These are phyloP conservation scores for Chenopodium suecicum DNA, from an alignment of 148 eudicot genomes.

Conservation along the genomic window DNA sequence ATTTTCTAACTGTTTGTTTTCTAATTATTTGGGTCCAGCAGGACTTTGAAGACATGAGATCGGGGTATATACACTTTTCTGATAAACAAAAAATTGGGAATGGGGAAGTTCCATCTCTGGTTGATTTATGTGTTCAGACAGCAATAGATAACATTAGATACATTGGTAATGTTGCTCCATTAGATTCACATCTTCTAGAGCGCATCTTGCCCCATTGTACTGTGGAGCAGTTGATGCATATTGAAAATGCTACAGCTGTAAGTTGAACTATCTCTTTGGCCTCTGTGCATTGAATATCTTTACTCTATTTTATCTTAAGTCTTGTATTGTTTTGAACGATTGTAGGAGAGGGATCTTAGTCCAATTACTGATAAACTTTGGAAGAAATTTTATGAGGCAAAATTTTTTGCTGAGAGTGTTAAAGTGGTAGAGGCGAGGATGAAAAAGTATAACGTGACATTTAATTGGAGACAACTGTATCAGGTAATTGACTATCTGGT, in stretches of 20 bases:
- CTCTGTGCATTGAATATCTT: neutral
- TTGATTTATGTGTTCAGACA: constrained; percentile 74
- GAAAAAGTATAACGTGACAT: constrained; percentile 39
- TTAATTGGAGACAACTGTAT: constrained; percentile 69
- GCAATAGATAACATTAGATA: constrained; percentile 82
- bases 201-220: constrained; percentile 86
- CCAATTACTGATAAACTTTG: constrained; percentile 76
- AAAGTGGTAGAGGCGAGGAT: constrained; percentile 50
- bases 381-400: constrained; percentile 60
- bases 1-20: neutral
- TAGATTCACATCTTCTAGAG: constrained; percentile 65
- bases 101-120: constrained; percentile 58
- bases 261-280: constrained; percentile 24
- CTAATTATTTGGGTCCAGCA: constrained; percentile 12
- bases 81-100: constrained; percentile 26
- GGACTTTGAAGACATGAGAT: constrained; percentile 30
- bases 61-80: constrained; percentile 22
- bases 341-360: constrained; percentile 87
- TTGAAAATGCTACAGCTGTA: constrained; percentile 77
- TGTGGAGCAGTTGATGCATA: constrained; percentile 69
- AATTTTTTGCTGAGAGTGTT: constrained; percentile 52
- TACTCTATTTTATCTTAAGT: neutral
- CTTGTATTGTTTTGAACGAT: constrained; percentile 4
- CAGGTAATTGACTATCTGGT: constrained; percentile 42
- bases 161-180: constrained; percentile 82